Base-by-base conservation (phyloP, 2,329 filamentous ascomycete species). In the Ophiocordyceps camponoti-rufipedis region DNA sequence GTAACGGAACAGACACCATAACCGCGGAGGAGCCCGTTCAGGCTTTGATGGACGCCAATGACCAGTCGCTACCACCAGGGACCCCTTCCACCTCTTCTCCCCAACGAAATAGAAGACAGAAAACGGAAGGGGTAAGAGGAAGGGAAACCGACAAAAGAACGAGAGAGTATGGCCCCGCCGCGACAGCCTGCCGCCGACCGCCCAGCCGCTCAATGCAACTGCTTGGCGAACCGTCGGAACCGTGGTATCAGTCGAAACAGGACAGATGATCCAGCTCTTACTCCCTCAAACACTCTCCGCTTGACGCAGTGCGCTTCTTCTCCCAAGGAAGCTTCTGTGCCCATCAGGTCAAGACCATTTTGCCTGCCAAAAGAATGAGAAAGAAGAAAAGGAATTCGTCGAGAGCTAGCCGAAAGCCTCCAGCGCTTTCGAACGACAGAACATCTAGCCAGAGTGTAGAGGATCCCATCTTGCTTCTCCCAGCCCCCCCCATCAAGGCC, bases 341-440 rank as follows among this genome's bases (percentile, higher is more conserved):
- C 53, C 50, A 44, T 56, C 51, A 50, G 57, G 58, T 52, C 55
- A 50, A 55, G 23, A 23, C 56, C 51, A 52, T 49, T 47, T 51
- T 56, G 55, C 52, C 55, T 53, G 53, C n/a, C 4, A 2, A 19
- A 32, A 18, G 14, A 32, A 18, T 13, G 8, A 23, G 23, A 23
- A 23, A 23, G 23, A 23, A 23, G 23, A 23, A 23, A 23, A 23
- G 23, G 5, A 23, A 23, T 23, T 23, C 23, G 23, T 23, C 23
- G 23, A 23, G 23, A 23, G 23, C 44, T 45, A 19, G 44, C 44
- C 41, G 35, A 31, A 31, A 35, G 33, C 45, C 46, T 48, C 44
- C 44, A 47, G 48, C 46, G 45, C 46, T 45, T 47, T 40, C 41
- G 35, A 35, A 41, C 28, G 46, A 48, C 40, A 46, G 23, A 35